A percentile compares a stretch with the other conserved stretches of the same genome.
Conservation (phyloP, 139 green algal species). For the Diplosphaera chodatii region DNA sequence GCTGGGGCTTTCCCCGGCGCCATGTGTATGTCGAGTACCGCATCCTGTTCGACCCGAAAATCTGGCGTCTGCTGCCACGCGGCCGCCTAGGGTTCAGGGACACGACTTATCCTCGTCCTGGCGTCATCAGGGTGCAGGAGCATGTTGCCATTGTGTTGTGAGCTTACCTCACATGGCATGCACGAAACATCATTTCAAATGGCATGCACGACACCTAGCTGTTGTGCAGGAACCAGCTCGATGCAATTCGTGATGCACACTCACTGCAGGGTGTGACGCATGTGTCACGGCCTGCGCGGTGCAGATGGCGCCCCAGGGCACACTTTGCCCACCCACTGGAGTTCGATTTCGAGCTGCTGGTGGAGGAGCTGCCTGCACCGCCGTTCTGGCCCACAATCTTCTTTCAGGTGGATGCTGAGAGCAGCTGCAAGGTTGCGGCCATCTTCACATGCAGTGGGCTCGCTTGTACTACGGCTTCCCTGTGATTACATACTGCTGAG, state of each 20-base stretch:
- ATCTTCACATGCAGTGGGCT: no score
- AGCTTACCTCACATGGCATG: no score
- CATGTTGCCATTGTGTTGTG: no score
- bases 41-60: constrained; percentile 6
- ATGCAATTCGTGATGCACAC: no score
- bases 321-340: background rate
- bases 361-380: background rate
- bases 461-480: no score
- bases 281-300: background rate
- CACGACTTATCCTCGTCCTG: background rate
- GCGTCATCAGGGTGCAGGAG: background rate
- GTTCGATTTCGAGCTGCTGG: background rate
- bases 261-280: constrained; percentile 6
- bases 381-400: background rate
- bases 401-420: constrained; percentile 5
- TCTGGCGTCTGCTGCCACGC: background rate
- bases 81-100: background rate
- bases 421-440: no score
- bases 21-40: constrained; percentile 5
- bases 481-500: no score
- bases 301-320: background rate
- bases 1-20: background rate
- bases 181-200: no score
- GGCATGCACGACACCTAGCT: no score
- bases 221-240: no score